Base-by-base conservation (phyloP, 2,329 filamentous ascomycete genomes). In the Zalaria sp. region DNA sequence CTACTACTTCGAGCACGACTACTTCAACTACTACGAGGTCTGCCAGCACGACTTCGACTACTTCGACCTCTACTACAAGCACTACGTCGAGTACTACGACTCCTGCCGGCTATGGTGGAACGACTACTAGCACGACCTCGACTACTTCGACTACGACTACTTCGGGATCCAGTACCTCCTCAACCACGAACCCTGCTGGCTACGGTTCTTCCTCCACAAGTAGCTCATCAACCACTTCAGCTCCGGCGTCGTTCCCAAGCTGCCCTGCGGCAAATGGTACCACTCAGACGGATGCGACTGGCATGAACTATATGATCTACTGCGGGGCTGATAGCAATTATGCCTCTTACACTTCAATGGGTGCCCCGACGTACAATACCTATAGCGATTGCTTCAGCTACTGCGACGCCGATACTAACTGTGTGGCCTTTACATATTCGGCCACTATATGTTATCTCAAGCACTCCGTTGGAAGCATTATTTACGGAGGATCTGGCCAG, bases 251-350 rank as follows among this genome's bases (percentile, higher is more conserved):
- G 3, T 7, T 32, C 29, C 7, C 29, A n/a, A 32, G 29, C 29
- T 56, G 53, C 38, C 53, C 53, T 2, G 34, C 32, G 4, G 43
- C 44, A 5, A 47, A 55, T 35, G 45, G 43, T 25, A 53, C 43
- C 18, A 44, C 40, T 2, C 52, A 54, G 40, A 49, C 43, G 4
- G 49, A 44, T 9, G 18, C 42, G n/a, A 52, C 44, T 34, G 38
- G 37, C 3, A 37, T 26, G 11, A 40, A 26, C 11, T 43, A 43
- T n/a, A 32, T n/a, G 7, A 32, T 32, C 29, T n/a, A 32, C 29
- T 32, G 29, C 29, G 7, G n/a, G 7, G 29, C 29, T 32, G 29
- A 32, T 32, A 32, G 29, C 29, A 32, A 7, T n/a, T 32, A 32
- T n/a, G 29, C 29, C n/a, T 32, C 29, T 7, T 32, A 32, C 29